These are phyloP conservation scores for Licmophora abbreviata DNA, from an alignment of 108 stramenopile species.

Conservation along the genomic window DNA sequence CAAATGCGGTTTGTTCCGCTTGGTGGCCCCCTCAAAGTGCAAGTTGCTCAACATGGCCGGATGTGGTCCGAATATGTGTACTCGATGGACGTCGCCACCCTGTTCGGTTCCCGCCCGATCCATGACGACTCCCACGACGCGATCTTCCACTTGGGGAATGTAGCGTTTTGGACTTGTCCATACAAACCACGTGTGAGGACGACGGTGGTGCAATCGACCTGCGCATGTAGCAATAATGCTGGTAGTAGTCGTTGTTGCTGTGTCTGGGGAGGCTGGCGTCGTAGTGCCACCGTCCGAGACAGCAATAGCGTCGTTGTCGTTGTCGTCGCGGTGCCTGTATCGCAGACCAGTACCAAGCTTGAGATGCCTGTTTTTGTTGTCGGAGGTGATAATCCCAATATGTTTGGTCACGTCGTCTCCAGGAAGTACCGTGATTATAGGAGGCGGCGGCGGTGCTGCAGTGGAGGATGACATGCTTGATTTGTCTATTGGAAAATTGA, in stretches of 20 bases:
- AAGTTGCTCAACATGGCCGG: slow-evolving; percentile 47
- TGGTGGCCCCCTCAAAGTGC: slow-evolving; percentile 76
- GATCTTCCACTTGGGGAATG: slow-evolving; percentile 47
- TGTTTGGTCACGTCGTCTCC: slow-evolving; percentile 45
- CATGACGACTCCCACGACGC: slow-evolving; percentile 75
- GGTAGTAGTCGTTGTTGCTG: too few species aligned
- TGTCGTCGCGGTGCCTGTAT: too few species aligned
- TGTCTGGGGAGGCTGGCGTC: too few species aligned
- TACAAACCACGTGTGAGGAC: slow-evolving; percentile 23
- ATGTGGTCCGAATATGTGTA: slow-evolving; percentile 71
- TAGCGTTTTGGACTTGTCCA: slow-evolving; percentile 33
- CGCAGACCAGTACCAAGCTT: too few species aligned
- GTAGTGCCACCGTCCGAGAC: too few species aligned
- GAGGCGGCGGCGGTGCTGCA: too few species aligned
- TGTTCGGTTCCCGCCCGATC: slow-evolving; percentile 62
- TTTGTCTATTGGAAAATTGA: too few species aligned
- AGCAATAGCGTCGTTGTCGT: too few species aligned
- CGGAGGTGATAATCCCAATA: too few species aligned
- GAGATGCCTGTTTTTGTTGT: too few species aligned
- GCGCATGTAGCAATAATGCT: slow-evolving; percentile 36
- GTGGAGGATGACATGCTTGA: too few species aligned
- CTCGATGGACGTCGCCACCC: slow-evolving; percentile 67
- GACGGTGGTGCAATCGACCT: slow-evolving; percentile 24
- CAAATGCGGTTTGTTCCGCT: slow-evolving; percentile 72
- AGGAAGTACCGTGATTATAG: too few species aligned